A percentile compares a stretch with the other conserved stretches of the same genome.
Evolutionary conservation across 2,329 filamentous ascomycete genomes (phyloP).

Genomic region (Pseudopyrenochaeta lycopersici): DNA sequence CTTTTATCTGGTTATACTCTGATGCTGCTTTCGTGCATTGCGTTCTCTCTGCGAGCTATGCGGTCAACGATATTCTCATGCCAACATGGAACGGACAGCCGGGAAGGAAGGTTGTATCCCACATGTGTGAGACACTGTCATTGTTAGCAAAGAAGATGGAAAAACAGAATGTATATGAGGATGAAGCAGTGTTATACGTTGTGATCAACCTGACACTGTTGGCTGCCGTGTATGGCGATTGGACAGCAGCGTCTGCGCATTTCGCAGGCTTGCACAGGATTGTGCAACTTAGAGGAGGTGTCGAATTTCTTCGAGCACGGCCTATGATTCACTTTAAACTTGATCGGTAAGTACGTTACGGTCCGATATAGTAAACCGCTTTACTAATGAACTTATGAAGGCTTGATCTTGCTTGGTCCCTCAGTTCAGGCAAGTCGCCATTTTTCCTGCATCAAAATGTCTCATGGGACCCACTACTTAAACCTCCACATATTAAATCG

Average conservation of each 20-base stretch:
- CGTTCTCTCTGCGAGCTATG: conserved; percentile 12
- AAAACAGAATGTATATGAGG: conserved; percentile 6
- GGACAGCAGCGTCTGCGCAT: conserved; percentile 16
- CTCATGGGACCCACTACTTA: conserved; percentile 9
- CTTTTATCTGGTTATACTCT: conserved; percentile 12
- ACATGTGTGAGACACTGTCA: conserved; percentile 16
- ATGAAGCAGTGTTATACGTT: conserved; percentile 17
- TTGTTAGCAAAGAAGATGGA: conserved; percentile 13
- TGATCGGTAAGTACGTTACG: conserved; percentile 14
- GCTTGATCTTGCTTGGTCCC: conserved; percentile 21
- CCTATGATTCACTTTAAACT: conserved; percentile 25
- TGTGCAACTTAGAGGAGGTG: conserved; percentile 17
- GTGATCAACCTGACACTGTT: conserved; percentile 21
- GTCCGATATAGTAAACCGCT: neutral
- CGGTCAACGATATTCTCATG: conserved; percentile 12
- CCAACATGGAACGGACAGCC: conserved; percentile 10
- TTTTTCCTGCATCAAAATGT: conserved; percentile 12
- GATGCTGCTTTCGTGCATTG: conserved; percentile 21
- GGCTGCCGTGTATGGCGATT: conserved; percentile 20
- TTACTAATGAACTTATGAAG: conserved; percentile 4
- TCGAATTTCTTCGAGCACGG: conserved; percentile 6
- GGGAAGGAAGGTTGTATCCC: conserved; percentile 9
- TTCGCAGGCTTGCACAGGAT: conserved; percentile 17
- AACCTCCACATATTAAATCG: neutral
- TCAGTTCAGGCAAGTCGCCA: conserved; percentile 16